phyloP scores from a whole-genome alignment of 495 filamentous ascomycete species.

The Penicillium steckii region DNA sequence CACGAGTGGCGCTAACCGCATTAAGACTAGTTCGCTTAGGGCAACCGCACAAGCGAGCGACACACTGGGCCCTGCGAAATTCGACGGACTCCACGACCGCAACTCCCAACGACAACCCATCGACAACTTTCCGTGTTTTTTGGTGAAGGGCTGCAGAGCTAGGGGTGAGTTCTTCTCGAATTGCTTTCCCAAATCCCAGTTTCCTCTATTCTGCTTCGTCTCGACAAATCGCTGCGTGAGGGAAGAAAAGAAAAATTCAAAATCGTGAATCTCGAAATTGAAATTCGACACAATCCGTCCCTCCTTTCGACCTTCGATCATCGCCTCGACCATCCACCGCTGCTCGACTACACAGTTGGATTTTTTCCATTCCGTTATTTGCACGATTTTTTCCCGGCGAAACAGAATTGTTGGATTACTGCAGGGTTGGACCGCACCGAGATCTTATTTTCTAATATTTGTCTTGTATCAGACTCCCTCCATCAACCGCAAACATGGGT shows the following conservation, averaged over 20 bases:
- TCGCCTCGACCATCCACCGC: neutral
- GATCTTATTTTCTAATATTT: conserved; percentile 26
- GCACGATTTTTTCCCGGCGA: conserved; percentile 11
- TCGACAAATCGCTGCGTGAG: conserved; percentile 17
- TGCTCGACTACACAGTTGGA: too few species aligned
- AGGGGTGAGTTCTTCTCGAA: conserved; percentile 43
- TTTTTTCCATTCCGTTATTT: conserved; percentile 6
- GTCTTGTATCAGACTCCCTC: conserved; percentile 45
- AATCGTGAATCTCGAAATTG: conserved; percentile 2
- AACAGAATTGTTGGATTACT: conserved; percentile 23
- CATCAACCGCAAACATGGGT: conserved; percentile 84
- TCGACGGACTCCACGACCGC: conserved; percentile 43
- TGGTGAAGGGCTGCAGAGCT: conserved; percentile 51
- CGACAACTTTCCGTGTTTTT: conserved; percentile 45
- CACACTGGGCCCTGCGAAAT: conserved; percentile 46
- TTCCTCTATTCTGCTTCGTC: conserved; percentile 27
- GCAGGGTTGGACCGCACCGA: conserved; percentile 10
- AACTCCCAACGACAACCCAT: conserved; percentile 43
- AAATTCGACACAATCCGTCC: conserved; percentile 17
- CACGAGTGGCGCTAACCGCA: conserved; percentile 18
- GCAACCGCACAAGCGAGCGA: conserved; percentile 49
- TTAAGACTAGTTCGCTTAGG: conserved; percentile 35
- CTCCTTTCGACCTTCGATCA: conserved; percentile 6
- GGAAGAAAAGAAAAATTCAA: conserved; percentile 9
- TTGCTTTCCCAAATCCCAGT: conserved; percentile 13